Percentiles rank a stretch among this genome's conserved stretches.
Evolutionary conservation across 164 flowering plant genomes (phyloP).

Genomic region (Stephania japonica): DNA sequence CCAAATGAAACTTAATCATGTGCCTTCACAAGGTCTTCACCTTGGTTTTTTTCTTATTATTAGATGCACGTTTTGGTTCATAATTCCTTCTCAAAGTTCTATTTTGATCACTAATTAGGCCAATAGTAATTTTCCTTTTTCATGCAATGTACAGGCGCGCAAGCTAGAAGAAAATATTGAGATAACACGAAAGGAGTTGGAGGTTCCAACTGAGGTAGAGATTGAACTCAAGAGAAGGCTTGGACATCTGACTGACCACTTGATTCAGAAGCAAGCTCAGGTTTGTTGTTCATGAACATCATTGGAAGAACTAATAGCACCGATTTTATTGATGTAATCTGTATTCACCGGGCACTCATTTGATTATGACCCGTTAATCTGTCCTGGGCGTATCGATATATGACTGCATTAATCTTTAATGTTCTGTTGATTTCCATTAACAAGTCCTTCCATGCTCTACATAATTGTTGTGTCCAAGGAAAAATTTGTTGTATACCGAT

Average conservation of each 20-base stretch:
- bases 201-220: constrained; percentile 82
- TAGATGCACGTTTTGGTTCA: no score
- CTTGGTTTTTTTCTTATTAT: no score
- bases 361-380: background rate
- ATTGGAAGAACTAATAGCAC: background rate
- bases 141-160: constrained; percentile 44
- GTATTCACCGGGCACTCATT: background rate
- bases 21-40: no score
- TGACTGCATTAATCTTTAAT: background rate
- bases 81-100: no score
- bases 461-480: background rate
- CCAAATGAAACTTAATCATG: no score
- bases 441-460: background rate
- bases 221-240: constrained; percentile 88
- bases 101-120: no score
- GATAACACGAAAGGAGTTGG: constrained; percentile 56
- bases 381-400: background rate
- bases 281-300: constrained; percentile 25
- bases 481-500: background rate
- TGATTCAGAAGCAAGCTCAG: constrained; percentile 96
- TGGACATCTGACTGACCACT: constrained; percentile 77
- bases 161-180: constrained; percentile 62
- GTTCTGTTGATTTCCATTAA: background rate
- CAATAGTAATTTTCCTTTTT: background rate
- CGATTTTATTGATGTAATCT: background rate